Evolutionary conservation across 495 filamentous ascomycete species (phyloP).

Genomic region (Tuber indicum): DNA sequence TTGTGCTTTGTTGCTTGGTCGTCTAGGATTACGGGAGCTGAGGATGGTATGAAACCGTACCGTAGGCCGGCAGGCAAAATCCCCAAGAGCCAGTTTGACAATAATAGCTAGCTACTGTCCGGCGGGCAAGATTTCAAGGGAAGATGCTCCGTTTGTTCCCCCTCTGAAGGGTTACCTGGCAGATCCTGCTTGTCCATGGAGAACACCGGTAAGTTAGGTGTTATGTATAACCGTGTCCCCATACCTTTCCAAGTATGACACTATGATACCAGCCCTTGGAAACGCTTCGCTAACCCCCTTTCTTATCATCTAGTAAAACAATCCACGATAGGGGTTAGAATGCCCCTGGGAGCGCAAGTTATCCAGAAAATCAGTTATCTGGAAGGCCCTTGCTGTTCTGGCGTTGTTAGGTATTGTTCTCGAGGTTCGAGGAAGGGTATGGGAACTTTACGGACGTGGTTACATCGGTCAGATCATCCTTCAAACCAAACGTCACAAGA

Average conservation of each 20-base stretch:
- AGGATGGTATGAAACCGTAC: not conserved
- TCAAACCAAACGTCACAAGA: not conserved
- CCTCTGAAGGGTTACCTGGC: not conserved
- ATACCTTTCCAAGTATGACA: not conserved
- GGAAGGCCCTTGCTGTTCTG: too few species aligned
- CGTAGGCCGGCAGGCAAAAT: not conserved
- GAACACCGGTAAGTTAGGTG: not conserved
- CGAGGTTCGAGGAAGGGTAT: not conserved
- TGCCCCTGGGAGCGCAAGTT: not conserved
- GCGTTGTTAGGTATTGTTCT: not conserved
- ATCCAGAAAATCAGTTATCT: not conserved
- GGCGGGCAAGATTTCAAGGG: not conserved
- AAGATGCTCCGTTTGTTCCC: not conserved
- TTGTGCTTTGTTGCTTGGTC: not conserved
- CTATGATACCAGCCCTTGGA: not conserved
- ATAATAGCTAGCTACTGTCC: not conserved
- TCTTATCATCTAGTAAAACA: not conserved
- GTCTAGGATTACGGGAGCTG: not conserved
- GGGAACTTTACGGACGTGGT: too few species aligned
- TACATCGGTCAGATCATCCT: not conserved
- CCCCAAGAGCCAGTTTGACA: not conserved
- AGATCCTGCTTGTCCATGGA: not conserved
- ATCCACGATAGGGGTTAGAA: not conserved
- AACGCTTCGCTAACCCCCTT: not conserved
- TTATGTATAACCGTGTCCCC: not conserved